These are phyloP conservation scores for Gossypium lobatum DNA, from an alignment of 441 rosid genomes.

Conservation along the genomic window DNA sequence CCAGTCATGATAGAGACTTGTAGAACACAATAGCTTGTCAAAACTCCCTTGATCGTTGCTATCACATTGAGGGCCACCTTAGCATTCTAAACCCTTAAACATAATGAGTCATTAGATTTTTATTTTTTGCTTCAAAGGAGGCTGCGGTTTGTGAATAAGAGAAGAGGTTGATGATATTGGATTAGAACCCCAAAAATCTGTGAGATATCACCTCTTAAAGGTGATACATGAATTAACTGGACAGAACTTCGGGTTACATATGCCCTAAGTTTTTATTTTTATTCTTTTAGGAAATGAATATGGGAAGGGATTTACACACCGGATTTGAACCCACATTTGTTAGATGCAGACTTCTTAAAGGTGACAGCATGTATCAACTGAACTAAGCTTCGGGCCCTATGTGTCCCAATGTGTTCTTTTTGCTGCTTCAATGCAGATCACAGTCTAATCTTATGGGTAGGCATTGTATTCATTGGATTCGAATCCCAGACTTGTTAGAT, in stretches of 20 bases:
- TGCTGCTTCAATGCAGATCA: not conserved
- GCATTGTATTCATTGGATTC: not conserved
- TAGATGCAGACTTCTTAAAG: not conserved
- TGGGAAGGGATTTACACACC: not conserved
- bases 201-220: not conserved
- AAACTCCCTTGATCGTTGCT: not conserved
- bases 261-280: not conserved
- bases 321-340: not conserved
- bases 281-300: not conserved
- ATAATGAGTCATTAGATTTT: not conserved
- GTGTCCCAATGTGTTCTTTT: not conserved
- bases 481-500: not conserved
- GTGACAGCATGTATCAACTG: not conserved
- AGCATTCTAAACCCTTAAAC: not conserved
- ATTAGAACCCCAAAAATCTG: not conserved
- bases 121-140: not conserved
- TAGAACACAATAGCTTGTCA: constrained; percentile 2
- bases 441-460: not conserved
- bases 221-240: not conserved
- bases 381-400: not conserved
- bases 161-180: not conserved
- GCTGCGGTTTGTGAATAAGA: not conserved
- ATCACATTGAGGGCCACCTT: not conserved
- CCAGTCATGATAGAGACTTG: constrained; percentile 12
- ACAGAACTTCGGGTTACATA: not conserved